A percentile compares a stretch with the other conserved stretches of the same genome.
Conservation (phyloP, 2,329 filamentous ascomycete genomes). For the Hirsutella minnesotensis region DNA sequence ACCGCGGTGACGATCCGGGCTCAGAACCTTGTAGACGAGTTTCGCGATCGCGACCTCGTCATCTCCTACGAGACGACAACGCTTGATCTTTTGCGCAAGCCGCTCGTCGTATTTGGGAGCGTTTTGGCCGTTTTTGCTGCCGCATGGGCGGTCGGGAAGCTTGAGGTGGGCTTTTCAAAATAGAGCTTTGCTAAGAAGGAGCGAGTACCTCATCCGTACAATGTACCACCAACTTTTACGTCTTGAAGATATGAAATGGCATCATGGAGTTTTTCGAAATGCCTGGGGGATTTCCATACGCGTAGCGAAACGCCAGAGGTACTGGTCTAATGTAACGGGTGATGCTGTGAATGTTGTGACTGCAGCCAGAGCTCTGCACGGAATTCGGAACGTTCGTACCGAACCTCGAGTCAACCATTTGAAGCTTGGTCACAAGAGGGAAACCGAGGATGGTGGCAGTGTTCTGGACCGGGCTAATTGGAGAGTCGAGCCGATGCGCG, state of each 20-base stretch:
- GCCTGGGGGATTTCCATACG: too few relatives aligned
- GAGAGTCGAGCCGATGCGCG: too few relatives aligned
- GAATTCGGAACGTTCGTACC: too few relatives aligned
- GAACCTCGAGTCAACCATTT: too few relatives aligned
- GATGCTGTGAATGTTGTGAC: too few relatives aligned
- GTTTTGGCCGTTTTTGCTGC: slow-evolving; percentile 62
- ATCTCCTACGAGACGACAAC: slow-evolving; percentile 82
- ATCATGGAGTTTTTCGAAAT: slow-evolving; percentile 4
- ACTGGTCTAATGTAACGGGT: too few relatives aligned
- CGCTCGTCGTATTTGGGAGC: slow-evolving; percentile 66
- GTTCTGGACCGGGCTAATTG: too few relatives aligned
- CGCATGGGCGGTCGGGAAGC: slow-evolving; percentile 61
- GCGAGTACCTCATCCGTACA: slow-evolving; percentile 1
- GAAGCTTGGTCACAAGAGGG: too few relatives aligned
- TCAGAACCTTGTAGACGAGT: slow-evolving; percentile 81
- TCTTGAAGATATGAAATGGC: slow-evolving; percentile 7
- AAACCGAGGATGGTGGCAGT: too few relatives aligned
- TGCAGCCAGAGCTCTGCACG: too few relatives aligned
- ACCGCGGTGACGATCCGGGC: slow-evolving; percentile 72
- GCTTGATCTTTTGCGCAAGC: slow-evolving; percentile 69
- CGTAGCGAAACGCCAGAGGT: too few relatives aligned
- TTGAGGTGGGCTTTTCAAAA: slow-evolving; percentile 66
- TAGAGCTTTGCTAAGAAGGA: slow-evolving; percentile 15
- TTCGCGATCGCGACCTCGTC: slow-evolving; percentile 70
- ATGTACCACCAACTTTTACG: slow-evolving; percentile 8